Evolutionary conservation across 192 early-diverging fungal species (phyloP), one percentile per base, ranked within the genome.

Genomic region (Pilaira anomala): DNA sequence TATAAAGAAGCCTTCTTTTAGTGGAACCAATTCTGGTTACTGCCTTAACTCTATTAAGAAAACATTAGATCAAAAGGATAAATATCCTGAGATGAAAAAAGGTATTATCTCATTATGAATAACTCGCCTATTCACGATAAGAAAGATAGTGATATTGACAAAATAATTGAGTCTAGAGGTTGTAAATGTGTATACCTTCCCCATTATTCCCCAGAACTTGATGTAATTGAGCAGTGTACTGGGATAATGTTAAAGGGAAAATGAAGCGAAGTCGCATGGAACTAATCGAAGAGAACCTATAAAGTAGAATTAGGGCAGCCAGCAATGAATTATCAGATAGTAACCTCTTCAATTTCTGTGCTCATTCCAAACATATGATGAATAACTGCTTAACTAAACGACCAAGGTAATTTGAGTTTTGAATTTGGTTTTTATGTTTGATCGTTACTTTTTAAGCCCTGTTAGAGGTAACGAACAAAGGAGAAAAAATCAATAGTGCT

Each of bases 81-180:
- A 52, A 52, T 6, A 52, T 12, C 50, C 52, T 8, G 21, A 54
- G 9, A 54, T 54, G 52, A 54, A 18, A 54, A 18, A 18, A 18
- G 6, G 1, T 45, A 0, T 18, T 45, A 45, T 45, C 44, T 45
- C 16, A 16, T 45, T 45, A 45, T 45, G 44, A 2, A n/a, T n/a
- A 45, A 18, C 44, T 13, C 14, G 13, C 18, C 44, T 7, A 45
- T 45, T 45, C 3, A 45, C 18, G 18, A 3, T 18, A 18, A 13
- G 13, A 2, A 11, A 18, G 30, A 2, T 18, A 16, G 16, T 45
- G 16, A 45, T 18, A 45, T 18, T 2, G 18, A 45, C 30, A 7
- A 33, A 33, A 33, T 18, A 1, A 45, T 45, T 18, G 44, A 45
- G 18, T 18, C 1, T 18, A 45, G 18, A 45, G 44, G 44, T 45